A percentile compares a stretch with the other conserved stretches of the same genome.
Evolutionary conservation across 768 basidiomycete species (phyloP).

Genomic region (Podaxis sp.): DNA sequence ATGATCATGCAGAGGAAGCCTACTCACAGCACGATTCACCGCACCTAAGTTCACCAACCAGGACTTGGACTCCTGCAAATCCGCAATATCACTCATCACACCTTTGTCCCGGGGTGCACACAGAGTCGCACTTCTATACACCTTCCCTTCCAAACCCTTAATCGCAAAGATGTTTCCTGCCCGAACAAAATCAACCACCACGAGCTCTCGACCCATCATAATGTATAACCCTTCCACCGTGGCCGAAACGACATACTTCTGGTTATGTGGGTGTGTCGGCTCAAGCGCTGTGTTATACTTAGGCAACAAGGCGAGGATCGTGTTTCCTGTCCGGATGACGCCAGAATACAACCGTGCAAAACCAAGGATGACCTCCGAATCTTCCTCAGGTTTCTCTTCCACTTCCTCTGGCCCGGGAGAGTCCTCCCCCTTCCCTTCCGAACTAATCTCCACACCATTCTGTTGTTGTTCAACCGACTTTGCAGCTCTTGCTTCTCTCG

Average conservation of each 20-base stretch:
- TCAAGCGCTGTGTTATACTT: constrained; percentile 72
- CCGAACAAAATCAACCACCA: constrained; percentile 73
- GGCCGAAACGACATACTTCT: constrained; percentile 55
- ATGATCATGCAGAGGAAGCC: background rate
- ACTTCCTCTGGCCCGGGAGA: constrained; percentile 14
- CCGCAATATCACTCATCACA: constrained; percentile 28
- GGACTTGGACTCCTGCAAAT: constrained; percentile 35
- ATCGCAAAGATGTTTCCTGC: constrained; percentile 97
- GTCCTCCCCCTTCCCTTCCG: constrained; percentile 11
- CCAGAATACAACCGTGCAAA: constrained; percentile 96
- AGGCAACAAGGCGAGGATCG: constrained; percentile 76
- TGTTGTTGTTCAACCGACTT: constrained; percentile 20
- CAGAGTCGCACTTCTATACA: constrained; percentile 88
- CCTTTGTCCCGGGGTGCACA: constrained; percentile 62
- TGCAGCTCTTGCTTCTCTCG: constrained; percentile 49
- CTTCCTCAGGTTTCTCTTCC: constrained; percentile 26
- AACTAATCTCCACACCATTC: constrained; percentile 15
- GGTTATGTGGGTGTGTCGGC: constrained; percentile 68
- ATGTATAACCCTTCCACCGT: constrained; percentile 80
- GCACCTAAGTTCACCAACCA: constrained; percentile 82
- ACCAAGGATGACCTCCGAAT: constrained; percentile 75
- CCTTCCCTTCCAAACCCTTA: constrained; percentile 83
- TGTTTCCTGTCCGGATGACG: constrained; percentile 60
- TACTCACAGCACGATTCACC: constrained; percentile 60
- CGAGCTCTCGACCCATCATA: constrained; percentile 98